Base-by-base conservation (phyloP, 1,284 basidiomycete genomes). In the Cystobasidiaceae sp. region DNA sequence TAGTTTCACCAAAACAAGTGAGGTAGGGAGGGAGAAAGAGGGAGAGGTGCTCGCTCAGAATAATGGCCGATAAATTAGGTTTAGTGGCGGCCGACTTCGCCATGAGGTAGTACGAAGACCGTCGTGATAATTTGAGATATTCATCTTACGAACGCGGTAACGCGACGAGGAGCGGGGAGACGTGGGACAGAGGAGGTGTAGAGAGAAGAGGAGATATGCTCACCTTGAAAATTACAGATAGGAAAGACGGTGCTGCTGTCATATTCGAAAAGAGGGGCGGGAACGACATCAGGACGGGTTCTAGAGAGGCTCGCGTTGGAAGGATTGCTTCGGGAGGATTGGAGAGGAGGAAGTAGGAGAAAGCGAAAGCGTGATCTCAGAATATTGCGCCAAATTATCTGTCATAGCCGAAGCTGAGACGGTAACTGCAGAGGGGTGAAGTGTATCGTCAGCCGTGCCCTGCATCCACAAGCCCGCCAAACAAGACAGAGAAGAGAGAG, bases 1-100 rank as follows among this genome's bases (percentile, higher is more conserved):
- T 25, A 23, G 17, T n/a, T 25, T 25, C 45, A 8, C 15, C 2
- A 5, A 9, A 8, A 15, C 15, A 17, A 43, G 54, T 7, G 28
- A 7, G 27, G 17, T 6, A 1, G n/a, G 1, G 44, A 11, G 25
- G 5, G 37, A 44, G 43, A 44, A 25, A 25, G 1, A 56, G 11
- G 25, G 5, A 28, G 33, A 21, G n/a, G 37, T 4, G 57, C 4
- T 21, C 23, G 50, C 52, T 64, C 61, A 64, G 61, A 64, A 64
- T 56, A 64, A 64, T 28, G 61, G 49, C 61, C 51, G 61, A 45
- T 45, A 55, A 56, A 27, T 62, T 52, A 48, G 61, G 61, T 64
- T 64, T 64, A 64, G 61, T 64, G 61, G 61, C 61, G 51, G 61
- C 49, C 61, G 48, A 45, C 56, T 64, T 64, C 61, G 61, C 61